A percentile compares a stretch with the other conserved stretches of the same genome.
These are phyloP conservation scores for Adansonia rubrostipa DNA, from an alignment of 441 rosid species.

Conservation along the genomic window DNA sequence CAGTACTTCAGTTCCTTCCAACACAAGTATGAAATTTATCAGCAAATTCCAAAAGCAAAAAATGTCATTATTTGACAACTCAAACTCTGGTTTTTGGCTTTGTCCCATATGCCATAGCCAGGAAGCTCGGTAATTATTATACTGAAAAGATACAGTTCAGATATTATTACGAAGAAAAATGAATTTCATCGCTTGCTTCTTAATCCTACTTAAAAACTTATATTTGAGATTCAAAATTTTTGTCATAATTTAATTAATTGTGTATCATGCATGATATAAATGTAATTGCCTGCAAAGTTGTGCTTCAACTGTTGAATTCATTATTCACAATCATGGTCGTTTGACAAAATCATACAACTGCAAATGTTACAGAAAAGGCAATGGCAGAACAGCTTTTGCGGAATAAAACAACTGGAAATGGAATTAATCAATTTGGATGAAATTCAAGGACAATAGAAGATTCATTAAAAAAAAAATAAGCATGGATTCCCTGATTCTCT, in stretches of 20 bases:
- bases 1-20: neutral
- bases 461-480: neutral
- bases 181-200: neutral
- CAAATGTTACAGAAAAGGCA: neutral
- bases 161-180: neutral
- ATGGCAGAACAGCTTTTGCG: neutral
- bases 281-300: neutral
- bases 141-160: neutral
- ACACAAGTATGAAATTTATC: neutral
- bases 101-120: neutral
- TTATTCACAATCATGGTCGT: too few species aligned
- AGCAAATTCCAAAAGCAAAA: neutral
- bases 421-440: neutral
- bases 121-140: neutral
- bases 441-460: neutral
- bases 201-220: neutral
- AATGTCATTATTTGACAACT: neutral
- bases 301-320: too few species aligned
- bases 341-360: too few species aligned
- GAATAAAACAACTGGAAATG: neutral
- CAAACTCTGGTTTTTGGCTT: neutral
- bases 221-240: neutral
- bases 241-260: neutral
- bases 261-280: constrained; percentile 10
- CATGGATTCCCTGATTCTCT: neutral